Base-by-base conservation (phyloP, 495 filamentous ascomycete genomes). In the Immersiella caudata region DNA sequence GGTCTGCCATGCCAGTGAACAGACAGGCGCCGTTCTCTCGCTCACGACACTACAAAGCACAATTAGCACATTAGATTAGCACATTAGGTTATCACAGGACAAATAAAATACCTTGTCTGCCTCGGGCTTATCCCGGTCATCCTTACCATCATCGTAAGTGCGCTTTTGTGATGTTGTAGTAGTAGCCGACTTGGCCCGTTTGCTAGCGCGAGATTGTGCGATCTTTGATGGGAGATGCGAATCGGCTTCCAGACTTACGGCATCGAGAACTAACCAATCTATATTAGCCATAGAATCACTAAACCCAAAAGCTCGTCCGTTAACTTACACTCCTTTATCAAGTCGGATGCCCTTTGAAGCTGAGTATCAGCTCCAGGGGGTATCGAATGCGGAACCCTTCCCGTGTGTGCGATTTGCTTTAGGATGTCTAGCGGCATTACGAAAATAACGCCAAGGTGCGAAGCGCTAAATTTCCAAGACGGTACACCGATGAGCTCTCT, bases 101-200 rank as follows among this genome's bases (percentile, higher is more conserved):
- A 54, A 54, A 54, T 54, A 54, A 54, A n/a, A 54, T 54, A 54
- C 50, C 50, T 54, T 54, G 50, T 54, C 50, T 54, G 50, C 50
- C 50, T 54, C 50, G 50, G 16, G 50, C 16, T n/a, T 54, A 24
- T 54, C 50, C 50, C 50, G 50, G 50, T 54, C 50, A 54, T 24
- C 50, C 50, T 24, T 24, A 54, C 50, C 50, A 54, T 54, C 50
- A 24, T 54, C 50, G 50, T 54, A 54, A 54, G 50, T 54, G 50
- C 50, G 50, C 50, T 54, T 54, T 54, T 54, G 50, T 54, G 50
- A 54, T 54, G 50, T 54, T 54, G 50, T 54, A 24, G 50, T 54
- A 54, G 50, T 54, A 24, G 50, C 21, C 50, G 50, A 54, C 50
- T 54, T 54, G n/a, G 50, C 50, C 6, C 50, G 50, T n/a, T n/a